These are phyloP conservation scores for Fusarium lateritium DNA, from an alignment of 2,329 filamentous ascomycete genomes.

Conservation along the genomic window DNA sequence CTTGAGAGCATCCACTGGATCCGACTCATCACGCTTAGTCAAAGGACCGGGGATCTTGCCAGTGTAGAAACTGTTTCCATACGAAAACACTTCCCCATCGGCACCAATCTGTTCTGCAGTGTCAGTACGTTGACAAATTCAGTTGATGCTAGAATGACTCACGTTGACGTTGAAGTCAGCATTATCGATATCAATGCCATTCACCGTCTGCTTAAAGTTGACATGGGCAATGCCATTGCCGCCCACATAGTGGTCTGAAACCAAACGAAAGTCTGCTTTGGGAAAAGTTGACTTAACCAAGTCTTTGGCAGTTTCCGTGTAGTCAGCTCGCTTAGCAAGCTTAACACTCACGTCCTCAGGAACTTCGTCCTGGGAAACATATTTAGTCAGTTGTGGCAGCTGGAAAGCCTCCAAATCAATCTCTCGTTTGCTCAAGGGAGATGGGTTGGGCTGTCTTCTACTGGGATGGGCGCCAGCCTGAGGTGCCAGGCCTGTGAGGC, in stretches of 20 bases:
- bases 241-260: slow-evolving; percentile 68
- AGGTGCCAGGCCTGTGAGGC: slow-evolving; percentile 53
- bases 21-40: slow-evolving; percentile 58
- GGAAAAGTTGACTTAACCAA: slow-evolving; percentile 58
- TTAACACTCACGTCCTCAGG: slow-evolving; percentile 43
- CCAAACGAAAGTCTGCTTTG: slow-evolving; percentile 63
- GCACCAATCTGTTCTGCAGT: slow-evolving; percentile 56
- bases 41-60: slow-evolving; percentile 60
- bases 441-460: slow-evolving; percentile 45
- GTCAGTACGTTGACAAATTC: neutral
- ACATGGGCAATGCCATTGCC: slow-evolving; percentile 70
- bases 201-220: slow-evolving; percentile 71
- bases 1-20: slow-evolving; percentile 62
- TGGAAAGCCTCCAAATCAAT: slow-evolving; percentile 54
- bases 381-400: slow-evolving; percentile 52
- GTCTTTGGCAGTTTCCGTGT: slow-evolving; percentile 62
- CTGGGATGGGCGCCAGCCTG: slow-evolving; percentile 53
- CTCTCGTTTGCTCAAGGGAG: slow-evolving; percentile 48
- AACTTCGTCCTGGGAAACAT: slow-evolving; percentile 44
- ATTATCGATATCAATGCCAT: slow-evolving; percentile 73
- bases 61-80: slow-evolving; percentile 64
- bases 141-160: slow-evolving; percentile 42
- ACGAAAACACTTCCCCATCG: slow-evolving; percentile 71
- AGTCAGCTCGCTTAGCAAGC: slow-evolving; percentile 52
- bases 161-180: slow-evolving; percentile 74